Percentiles rank a stretch among this genome's conserved stretches.
Evolutionary conservation across 129 eudicot genomes (phyloP).

Genomic region (Kitagawia praeruptora): DNA sequence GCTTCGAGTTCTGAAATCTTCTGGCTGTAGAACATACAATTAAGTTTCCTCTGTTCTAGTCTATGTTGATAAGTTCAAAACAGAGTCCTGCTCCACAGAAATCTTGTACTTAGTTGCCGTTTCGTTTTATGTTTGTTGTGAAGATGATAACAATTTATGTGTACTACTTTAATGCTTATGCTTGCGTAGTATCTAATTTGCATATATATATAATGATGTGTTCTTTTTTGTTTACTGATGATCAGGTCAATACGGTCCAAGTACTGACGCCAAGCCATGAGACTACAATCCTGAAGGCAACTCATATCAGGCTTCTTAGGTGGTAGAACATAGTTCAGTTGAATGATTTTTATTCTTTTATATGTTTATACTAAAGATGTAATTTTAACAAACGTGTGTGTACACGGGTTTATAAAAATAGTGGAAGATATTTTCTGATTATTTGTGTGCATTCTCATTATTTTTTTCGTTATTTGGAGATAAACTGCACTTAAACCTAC

Average conservation of each 20-base stretch:
- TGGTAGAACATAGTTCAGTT: constrained; percentile 1
- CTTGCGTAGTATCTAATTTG: not conserved
- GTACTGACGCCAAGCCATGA: not conserved
- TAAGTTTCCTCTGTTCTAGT: not conserved
- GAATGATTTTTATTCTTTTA: not conserved
- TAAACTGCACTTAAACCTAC: not conserved
- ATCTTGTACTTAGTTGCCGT: not conserved
- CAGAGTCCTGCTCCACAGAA: no score
- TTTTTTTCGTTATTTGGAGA: not conserved
- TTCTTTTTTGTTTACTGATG: not conserved
- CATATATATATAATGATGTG: not conserved
- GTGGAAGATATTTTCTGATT: not conserved
- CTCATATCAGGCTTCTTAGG: not conserved
- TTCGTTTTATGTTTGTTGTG: not conserved
- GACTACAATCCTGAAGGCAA: not conserved
- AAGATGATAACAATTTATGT: not conserved
- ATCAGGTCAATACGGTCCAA: constrained; percentile 2
- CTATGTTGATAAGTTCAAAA: not conserved
- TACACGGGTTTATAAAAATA: not conserved
- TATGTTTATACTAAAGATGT: not conserved
- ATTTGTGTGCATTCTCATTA: not conserved
- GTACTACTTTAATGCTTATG: not conserved
- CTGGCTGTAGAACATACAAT: not conserved
- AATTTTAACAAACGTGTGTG: not conserved
- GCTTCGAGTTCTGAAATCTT: not conserved